Conservation (phyloP, 139 green algal species). For the Spirogloea muscicola region DNA sequence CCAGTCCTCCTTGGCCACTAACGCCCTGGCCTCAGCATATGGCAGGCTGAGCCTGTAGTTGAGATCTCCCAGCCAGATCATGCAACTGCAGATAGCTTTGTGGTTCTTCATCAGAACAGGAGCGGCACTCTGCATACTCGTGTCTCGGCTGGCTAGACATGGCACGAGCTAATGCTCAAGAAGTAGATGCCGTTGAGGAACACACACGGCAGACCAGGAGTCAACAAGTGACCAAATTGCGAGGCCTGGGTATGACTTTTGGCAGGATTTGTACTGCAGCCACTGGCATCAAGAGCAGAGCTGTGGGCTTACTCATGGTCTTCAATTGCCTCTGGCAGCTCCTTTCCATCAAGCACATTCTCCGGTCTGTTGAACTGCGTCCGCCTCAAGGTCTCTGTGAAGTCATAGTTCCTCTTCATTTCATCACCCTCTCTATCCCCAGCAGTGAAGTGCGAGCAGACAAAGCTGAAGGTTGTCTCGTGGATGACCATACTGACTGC, state of each 20-base stretch:
- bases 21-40: conserved; percentile 17
- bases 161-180: no score
- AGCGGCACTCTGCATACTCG: no score
- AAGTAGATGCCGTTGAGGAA: no score
- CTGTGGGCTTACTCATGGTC: conserved; percentile 42
- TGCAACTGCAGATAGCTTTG: conserved; percentile 2
- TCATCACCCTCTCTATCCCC: conserved; percentile 37
- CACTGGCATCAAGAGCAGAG: neutral
- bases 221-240: no score
- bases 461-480: conserved; percentile 41
- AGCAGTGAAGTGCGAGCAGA: conserved; percentile 45
- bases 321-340: conserved; percentile 27
- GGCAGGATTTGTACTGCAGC: neutral
- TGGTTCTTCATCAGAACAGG: no score
- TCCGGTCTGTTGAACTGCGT: conserved; percentile 12
- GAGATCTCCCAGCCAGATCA: conserved; percentile 85
- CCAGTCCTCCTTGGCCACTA: conserved; percentile 20
- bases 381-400: conserved; percentile 38
- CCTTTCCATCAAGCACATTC: neutral
- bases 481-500: conserved; percentile 21
- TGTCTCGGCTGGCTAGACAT: no score
- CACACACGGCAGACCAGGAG: no score
- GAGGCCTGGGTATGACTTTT: no score
- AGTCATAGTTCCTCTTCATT: conserved; percentile 26
- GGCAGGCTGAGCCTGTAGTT: conserved; percentile 75